Evolutionary conservation across 805 yeast species (phyloP).

Genomic region (Kregervanrija delftensis): DNA sequence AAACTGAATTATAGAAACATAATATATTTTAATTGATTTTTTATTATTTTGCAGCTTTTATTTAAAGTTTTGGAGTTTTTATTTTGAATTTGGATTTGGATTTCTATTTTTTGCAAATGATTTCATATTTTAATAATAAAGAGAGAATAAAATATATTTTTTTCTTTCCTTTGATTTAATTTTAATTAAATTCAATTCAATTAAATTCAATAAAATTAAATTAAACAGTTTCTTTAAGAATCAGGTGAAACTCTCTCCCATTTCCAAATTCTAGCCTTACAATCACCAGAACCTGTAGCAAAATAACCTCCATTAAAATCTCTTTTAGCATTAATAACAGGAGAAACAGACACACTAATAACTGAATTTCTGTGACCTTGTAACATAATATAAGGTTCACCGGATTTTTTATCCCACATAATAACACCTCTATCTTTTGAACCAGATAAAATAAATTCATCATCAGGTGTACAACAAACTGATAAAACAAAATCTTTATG

Average conservation of each 20-base stretch:
- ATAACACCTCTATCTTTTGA: conserved; percentile 96
- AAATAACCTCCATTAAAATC: conserved; percentile 72
- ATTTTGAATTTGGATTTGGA: too few relatives aligned
- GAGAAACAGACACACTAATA: conserved; percentile 87
- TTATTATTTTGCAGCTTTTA: too few relatives aligned
- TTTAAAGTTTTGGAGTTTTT: too few relatives aligned
- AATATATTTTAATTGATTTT: too few relatives aligned
- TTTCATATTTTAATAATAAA: too few relatives aligned
- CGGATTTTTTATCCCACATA: conserved; percentile 90
- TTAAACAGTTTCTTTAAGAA: too few relatives aligned
- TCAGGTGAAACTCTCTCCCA: conserved; percentile 42
- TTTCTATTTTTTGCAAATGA: too few relatives aligned
- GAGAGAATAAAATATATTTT: too few relatives aligned
- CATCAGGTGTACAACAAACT: conserved; percentile 91
- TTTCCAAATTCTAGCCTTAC: conserved; percentile 95
- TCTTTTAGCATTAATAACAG: conserved; percentile 45
- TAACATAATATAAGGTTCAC: conserved; percentile 88
- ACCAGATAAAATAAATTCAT: conserved; percentile 85
- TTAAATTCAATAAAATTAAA: too few relatives aligned
- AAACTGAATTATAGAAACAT: too few relatives aligned
- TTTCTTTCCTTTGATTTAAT: too few relatives aligned
- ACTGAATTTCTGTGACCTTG: conserved; percentile 97
- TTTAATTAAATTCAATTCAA: too few relatives aligned
- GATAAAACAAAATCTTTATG: conserved; percentile 94
- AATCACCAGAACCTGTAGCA: conserved; percentile 97